Evolutionary conservation across 495 filamentous ascomycete species (phyloP), one percentile per base, ranked within the genome.

Genomic region (Penicillium nucicola): DNA sequence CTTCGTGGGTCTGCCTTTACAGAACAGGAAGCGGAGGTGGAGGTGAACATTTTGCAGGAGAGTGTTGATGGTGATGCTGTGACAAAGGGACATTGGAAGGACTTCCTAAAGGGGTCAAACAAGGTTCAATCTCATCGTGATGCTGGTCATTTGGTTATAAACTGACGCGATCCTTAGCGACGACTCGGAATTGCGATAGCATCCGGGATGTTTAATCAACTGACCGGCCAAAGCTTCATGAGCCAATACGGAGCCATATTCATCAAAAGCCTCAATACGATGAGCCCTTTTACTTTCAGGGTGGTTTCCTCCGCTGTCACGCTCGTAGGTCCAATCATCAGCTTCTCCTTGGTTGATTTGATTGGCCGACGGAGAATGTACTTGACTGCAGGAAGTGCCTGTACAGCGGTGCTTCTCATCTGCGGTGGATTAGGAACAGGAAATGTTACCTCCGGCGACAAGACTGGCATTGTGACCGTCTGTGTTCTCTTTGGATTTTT

Each of bases 241-340:
- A 43, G 51, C 2, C 37, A 48, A 10, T 66, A 66, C 38, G 60
- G 62, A 10, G 54, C 57, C 3, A 23, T 66, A 34, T 66, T 65
- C 42, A 49, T 59, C n/a, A 42, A 50, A 25, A 42, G 49, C 7
- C 20, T 64, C 10, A 45, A 44, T 2, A 53, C 48, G 4, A 15
- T 64, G 31, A 64, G 53, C 19, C 53, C 62, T 0, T 62, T 66
- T 23, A 47, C 38, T 9, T 41, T 59, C 23, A 32, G 45, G 11
- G 13, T 59, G 3, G 56, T 62, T 15, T 43, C 38, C 13, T 36
- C 42, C n/a, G 50, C 53, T 11, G 41, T 51, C 19, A 44, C 39
- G 9, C 35, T 30, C 5, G 4, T 43, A 1, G 30, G 39, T 9
- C 39, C 31, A 7, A 37, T 51, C 10, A 51, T 51, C 17, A 51